These are phyloP conservation scores for Aspergillus homomorphus DNA, from an alignment of 495 filamentous ascomycete genomes.

Conservation along the genomic window DNA sequence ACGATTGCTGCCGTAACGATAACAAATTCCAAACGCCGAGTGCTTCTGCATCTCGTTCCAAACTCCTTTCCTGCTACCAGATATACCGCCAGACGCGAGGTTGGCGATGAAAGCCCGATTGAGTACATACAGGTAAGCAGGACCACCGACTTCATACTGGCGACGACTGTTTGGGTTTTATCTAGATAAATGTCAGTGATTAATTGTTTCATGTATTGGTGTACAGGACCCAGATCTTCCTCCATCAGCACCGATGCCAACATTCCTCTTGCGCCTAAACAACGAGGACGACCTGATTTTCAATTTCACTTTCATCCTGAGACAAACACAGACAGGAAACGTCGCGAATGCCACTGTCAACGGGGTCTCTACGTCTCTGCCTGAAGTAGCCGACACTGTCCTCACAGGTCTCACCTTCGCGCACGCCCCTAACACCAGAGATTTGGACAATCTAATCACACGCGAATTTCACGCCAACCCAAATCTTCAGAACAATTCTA, in stretches of 20 bases:
- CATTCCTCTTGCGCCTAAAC: slow-evolving; percentile 78
- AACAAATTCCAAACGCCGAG: slow-evolving; percentile 70
- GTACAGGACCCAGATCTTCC: slow-evolving; percentile 74
- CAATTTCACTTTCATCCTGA: slow-evolving; percentile 85
- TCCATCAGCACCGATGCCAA: slow-evolving; percentile 52
- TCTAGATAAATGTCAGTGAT: neutral
- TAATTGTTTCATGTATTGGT: slow-evolving; percentile 5
- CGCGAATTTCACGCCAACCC: slow-evolving; percentile 96
- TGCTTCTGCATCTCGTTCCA: slow-evolving; percentile 73
- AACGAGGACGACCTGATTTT: slow-evolving; percentile 91
- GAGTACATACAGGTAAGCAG: slow-evolving; percentile 83
- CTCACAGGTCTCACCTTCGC: slow-evolving; percentile 91
- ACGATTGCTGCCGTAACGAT: slow-evolving; percentile 78
- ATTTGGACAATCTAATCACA: slow-evolving; percentile 90
- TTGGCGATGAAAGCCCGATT: slow-evolving; percentile 68
- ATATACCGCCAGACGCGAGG: slow-evolving; percentile 70
- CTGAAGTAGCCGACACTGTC: slow-evolving; percentile 60
- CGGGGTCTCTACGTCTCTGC: slow-evolving; percentile 46
- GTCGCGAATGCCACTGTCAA: slow-evolving; percentile 44
- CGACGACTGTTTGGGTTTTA: neutral
- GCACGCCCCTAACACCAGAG: slow-evolving; percentile 76
- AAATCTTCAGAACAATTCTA: slow-evolving; percentile 94
- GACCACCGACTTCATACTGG: neutral
- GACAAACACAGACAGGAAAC: slow-evolving; percentile 57
- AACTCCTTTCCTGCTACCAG: slow-evolving; percentile 85